Base-by-base conservation (phyloP, 495 filamentous ascomycete species). In the Mycothermus thermophilus region DNA sequence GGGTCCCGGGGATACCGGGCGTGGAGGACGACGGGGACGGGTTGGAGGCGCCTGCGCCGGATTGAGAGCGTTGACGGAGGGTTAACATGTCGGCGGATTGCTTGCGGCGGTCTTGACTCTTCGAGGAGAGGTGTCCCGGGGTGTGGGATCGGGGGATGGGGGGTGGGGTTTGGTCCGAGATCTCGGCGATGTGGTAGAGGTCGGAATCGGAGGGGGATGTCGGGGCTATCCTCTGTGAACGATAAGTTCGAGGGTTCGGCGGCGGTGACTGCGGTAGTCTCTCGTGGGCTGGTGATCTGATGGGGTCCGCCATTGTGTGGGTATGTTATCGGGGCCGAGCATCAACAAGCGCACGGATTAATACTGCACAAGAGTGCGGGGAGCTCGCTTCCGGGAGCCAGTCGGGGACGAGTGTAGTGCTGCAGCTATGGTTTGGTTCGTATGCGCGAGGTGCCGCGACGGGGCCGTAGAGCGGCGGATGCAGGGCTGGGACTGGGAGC, bases 61-160 rank as follows among this genome's bases (percentile, higher is more conserved):
- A 69, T 22, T 68, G 65, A 2, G 67, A 64, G 23, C 67, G 62
- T 36, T 66, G 54, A 13, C 69, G 63, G 32, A 69, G 57, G 16
- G 64, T 44, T 15, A 63, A 42, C 22, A 6, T 25, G 27, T 71
- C 66, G 8, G 63, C 62, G 17, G 62, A 47, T 40, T 58, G 65
- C 35, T 55, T 55, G 24, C 61, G 52, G 44, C 61, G 55, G 40
- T 58, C 62, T 34, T 63, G 54, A 41, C 62, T 58, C 51, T 63
- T 68, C 25, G 61, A 57, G 4, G 66, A 53, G 31, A 72, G 59
- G 36, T 71, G 68, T 34, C 68, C 68, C 3, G 68, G 68, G 1
- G 67, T 71, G 39, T 71, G 69, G 29, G 62, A 71, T 37, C 69
- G 55, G 15, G 50, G 48, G 17, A 63, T 46, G 35, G 55, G 50